phyloP scores from a whole-genome alignment of 805 yeast genomes.

The Kodamaea hsintzibuensis region DNA sequence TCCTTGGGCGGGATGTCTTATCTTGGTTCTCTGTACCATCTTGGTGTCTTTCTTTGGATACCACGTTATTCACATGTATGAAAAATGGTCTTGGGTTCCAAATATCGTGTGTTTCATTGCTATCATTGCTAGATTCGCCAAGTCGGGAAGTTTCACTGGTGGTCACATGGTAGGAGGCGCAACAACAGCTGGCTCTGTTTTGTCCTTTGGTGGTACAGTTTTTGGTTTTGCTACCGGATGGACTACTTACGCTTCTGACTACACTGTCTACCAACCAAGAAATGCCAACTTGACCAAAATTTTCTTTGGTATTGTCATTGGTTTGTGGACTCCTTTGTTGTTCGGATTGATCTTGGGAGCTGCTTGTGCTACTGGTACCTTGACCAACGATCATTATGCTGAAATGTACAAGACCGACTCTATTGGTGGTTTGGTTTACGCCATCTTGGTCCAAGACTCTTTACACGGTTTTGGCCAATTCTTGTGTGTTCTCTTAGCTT shows the following conservation, averaged over 20 bases:
- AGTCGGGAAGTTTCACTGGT: constrained; percentile 57
- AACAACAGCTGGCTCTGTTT: constrained; percentile 70
- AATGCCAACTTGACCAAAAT: constrained; percentile 58
- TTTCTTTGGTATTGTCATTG: constrained; percentile 62
- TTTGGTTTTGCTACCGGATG: constrained; percentile 94
- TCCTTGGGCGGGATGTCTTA: constrained; percentile 87
- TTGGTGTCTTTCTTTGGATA: constrained; percentile 83
- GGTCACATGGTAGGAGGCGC: constrained; percentile 48
- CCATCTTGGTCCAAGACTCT: constrained; percentile 74
- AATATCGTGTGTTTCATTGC: constrained; percentile 71
- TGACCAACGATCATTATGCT: constrained; percentile 43
- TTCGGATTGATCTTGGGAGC: constrained; percentile 84
- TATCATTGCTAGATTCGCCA: constrained; percentile 74
- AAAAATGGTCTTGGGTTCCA: constrained; percentile 89
- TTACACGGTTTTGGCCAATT: constrained; percentile 89
- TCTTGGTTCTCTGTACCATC: constrained; percentile 67
- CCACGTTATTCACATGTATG: constrained; percentile 76
- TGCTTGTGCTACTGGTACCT: constrained; percentile 73
- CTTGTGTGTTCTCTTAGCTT: constrained; percentile 78
- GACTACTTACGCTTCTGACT: constrained; percentile 91
- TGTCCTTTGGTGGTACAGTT: constrained; percentile 79
- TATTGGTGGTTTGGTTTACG: constrained; percentile 82
- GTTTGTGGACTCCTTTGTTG: constrained; percentile 66
- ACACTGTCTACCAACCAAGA: constrained; percentile 82
- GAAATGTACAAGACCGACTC: constrained; percentile 53